Evolutionary conservation across 345 rosid species (phyloP), one percentile per base, ranked within the genome.

Genomic region (Citrus medica): DNA sequence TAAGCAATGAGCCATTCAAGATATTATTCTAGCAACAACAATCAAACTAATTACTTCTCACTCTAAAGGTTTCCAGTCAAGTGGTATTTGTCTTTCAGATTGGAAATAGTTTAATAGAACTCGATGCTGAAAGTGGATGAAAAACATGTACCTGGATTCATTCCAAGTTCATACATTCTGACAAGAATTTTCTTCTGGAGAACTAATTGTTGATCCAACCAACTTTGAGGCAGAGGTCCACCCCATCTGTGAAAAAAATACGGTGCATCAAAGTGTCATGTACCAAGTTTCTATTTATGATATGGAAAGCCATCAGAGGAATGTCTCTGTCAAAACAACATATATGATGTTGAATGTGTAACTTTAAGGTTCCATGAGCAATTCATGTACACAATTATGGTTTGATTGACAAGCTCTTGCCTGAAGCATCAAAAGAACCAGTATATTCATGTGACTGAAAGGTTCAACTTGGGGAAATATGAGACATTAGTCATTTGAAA

Each of bases 111-210:
- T 46, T 63, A 28, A 3, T 14, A 48, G 56, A 27, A 60, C 33
- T 77, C 17, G 61, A 63, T 38, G 74, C 27, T 33, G 55, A 25
- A n/a, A 76, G 75, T 74, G 27, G 40, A 42, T 51, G 42, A 16
- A 33, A 71, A 53, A 33, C 40, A 65, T 25, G 62, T 83, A 89
- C 93, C 95, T 84, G 93, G 93, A 56, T 90, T 89, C 93, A 91
- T 91, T 79, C 95, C 95, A 65, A 91, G 88, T 81, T 87, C 91
- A 76, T 84, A 83, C 90, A 91, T 91, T 81, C 92, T 89, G 60
- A 72, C 38, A 24, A 91, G 91, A 76, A 89, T 87, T 85, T 85
- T 87, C 84, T 89, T 89, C 87, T 89, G 93, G 79, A 89, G 79
- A 67, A 28, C 4, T 77, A 91, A 78, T 75, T 91, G 95, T 65